phyloP scores from a whole-genome alignment of 768 basidiomycete genomes.

The Collybia sordida region DNA sequence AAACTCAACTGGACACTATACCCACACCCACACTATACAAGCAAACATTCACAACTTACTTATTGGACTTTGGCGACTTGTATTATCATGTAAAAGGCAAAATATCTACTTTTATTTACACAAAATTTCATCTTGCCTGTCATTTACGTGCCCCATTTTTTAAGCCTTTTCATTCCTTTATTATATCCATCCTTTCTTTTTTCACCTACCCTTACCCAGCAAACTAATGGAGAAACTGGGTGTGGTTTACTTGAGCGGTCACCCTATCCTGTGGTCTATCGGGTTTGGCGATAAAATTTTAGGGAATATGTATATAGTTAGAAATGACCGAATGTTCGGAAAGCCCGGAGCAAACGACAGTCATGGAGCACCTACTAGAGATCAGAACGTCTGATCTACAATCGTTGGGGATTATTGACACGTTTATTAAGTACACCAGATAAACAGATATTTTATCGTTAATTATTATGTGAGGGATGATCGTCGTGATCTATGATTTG shows the following conservation, averaged over 20 bases:
- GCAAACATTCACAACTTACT: conserved; percentile 7
- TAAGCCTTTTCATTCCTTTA: neutral
- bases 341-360: neutral
- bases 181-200: neutral
- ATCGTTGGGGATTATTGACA: no score
- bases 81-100: conserved; percentile 6
- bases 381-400: conserved; percentile 11
- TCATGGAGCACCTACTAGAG: neutral
- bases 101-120: no score
- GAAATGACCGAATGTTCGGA: neutral
- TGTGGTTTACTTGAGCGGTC: conserved; percentile 3
- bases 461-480: no score
- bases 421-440: no score
- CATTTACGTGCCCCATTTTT: no score
- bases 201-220: neutral
- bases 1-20: conserved; percentile 13
- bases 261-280: neutral
- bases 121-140: no score
- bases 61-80: conserved; percentile 11
- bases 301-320: conserved; percentile 3
- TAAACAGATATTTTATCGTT: no score
- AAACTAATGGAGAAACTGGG: no score
- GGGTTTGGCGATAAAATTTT: conserved; percentile 4
- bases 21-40: conserved; percentile 5
- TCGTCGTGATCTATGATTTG: no score